Evolutionary conservation across 176 grass and related monocot species (phyloP), one percentile per base, ranked within the genome.

Genomic region (Secale cereale): DNA sequence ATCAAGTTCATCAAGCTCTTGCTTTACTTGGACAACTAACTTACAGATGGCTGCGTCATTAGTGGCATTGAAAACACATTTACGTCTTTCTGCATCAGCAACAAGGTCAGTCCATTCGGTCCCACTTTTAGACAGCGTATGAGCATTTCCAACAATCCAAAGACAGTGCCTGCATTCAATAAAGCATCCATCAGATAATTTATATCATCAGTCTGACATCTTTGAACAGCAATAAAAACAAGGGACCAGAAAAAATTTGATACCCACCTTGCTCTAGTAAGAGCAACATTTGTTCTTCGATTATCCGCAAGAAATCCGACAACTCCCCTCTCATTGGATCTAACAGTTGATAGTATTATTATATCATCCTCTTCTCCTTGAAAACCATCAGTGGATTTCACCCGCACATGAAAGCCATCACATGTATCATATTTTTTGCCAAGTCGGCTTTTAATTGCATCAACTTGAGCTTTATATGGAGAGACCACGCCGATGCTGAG

Each of bases 341-440:
- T 90, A 31, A 97, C 94, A 35, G 88, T 92, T 20, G 94, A 97
- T 27, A 97, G 70, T 82, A 97, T 94, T 31, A 97, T 91, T 3
- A 94, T 67, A 77, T 97, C 94, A 73, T 97, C 90, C 59, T 97
- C 88, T 87, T 85, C 85, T 74, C 92, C 92, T 82, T 94, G 90
- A 65, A 94, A 97, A 70, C 92, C 94, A 87, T 97, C 85, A 45
- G 94, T 61, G 13, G 92, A 94, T 29, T 94, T 97, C 7, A 94
- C 77, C 19, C 92, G 81, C 61, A 97, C 72, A 66, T 87, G 46
- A 94, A 97, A 90, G 25, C 81, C 83, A 50, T 81, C 77, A 66
- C 15, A 31, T 13, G 61, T 67, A 37, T 81, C 56, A 20, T 94
- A 94, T 61, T 41, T 86, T 60, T 52, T 73, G 52, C 91, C 94